phyloP scores from a whole-genome alignment of 352 stramenopile species.

The Phytophthora fragariae region DNA sequence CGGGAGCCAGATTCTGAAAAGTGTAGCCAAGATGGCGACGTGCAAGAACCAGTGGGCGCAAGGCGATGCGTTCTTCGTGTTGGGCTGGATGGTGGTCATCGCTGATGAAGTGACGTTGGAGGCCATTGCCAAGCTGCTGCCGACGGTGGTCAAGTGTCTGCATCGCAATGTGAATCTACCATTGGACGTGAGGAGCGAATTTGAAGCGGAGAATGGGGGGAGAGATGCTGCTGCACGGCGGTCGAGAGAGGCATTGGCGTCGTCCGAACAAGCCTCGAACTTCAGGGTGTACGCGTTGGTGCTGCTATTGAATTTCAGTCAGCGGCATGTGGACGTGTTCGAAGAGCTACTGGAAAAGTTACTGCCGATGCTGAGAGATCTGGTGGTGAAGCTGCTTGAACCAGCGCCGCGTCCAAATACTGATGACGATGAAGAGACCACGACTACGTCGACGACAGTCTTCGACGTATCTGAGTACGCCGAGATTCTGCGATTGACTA shows the following conservation, averaged over 20 bases:
- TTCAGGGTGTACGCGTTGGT: conserved; percentile 77
- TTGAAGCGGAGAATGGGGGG: neutral
- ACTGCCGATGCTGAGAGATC: conserved; percentile 47
- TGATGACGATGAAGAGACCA: conserved; percentile 5
- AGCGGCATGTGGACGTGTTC: conserved; percentile 57
- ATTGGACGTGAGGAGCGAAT: neutral
- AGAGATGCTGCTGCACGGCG: conserved; percentile 2
- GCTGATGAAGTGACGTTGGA: conserved; percentile 57
- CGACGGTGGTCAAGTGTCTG: conserved; percentile 53
- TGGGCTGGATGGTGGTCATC: conserved; percentile 81
- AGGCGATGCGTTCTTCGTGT: conserved; percentile 76
- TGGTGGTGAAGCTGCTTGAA: conserved; percentile 43
- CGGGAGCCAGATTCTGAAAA: conserved; percentile 44
- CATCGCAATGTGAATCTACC: conserved; percentile 48
- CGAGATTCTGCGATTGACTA: conserved; percentile 61
- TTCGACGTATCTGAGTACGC: conserved; percentile 51
- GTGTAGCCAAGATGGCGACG: conserved; percentile 65
- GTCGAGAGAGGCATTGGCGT: conserved; percentile 29
- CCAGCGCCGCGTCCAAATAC: conserved; percentile 10
- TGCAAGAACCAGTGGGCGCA: conserved; percentile 80
- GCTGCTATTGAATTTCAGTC: conserved; percentile 78
- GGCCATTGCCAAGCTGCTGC: conserved; percentile 50
- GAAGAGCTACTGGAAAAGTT: conserved; percentile 31
- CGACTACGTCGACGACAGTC: neutral
- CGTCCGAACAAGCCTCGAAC: conserved; percentile 67